Evolutionary conservation across 2,329 filamentous ascomycete species (phyloP), one percentile per base, ranked within the genome.

Genomic region (Colletotrichum karsti): DNA sequence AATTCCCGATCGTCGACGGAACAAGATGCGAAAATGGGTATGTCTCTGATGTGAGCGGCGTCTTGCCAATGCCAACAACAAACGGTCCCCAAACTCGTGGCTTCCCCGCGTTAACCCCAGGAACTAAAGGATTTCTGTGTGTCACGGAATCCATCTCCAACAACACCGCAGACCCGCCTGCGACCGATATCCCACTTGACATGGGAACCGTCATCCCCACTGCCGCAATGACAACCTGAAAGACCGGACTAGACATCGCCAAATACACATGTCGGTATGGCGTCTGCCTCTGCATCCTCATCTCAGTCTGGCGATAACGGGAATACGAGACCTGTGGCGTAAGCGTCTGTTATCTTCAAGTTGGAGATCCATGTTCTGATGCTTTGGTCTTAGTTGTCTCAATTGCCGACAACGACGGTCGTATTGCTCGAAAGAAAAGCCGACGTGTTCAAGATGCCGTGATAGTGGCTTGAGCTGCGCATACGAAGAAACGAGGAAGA

Each of bases 371-470:
- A 15, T 30, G 9, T 48, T 30, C 10, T 2, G 22, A 24, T 50
- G 46, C 28, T n/a, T 50, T 30, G 18, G 8, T 28, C 18, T 35
- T 30, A 81, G 79, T 3, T 81, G 79, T 59, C 70, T 78, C 2
- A 72, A 75, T 15, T 81, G 79, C 62, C 76, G 79, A 5, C 73
- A 75, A 24, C 73, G 79, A 10, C 74, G 77, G 5, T 78, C 77
- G 0, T 78, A 75, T 42, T 81, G 79, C 70, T 79, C 77, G 18
- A 80, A 79, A 58, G 77, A 80, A 12, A 77, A 76, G 50, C 79
- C 79, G 2, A 72, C 68, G 20, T 81, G 79, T 51, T 74, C 74
- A 26, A 70, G 78, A 60, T 80, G 79, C 54, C 75, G 74, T 22
- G 76, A 77, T 15, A 69, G 72, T 33, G 72, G 72, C 2, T 62